These are phyloP conservation scores for Globisporangium nagaii DNA, from an alignment of 352 stramenopile genomes.

Conservation along the genomic window DNA sequence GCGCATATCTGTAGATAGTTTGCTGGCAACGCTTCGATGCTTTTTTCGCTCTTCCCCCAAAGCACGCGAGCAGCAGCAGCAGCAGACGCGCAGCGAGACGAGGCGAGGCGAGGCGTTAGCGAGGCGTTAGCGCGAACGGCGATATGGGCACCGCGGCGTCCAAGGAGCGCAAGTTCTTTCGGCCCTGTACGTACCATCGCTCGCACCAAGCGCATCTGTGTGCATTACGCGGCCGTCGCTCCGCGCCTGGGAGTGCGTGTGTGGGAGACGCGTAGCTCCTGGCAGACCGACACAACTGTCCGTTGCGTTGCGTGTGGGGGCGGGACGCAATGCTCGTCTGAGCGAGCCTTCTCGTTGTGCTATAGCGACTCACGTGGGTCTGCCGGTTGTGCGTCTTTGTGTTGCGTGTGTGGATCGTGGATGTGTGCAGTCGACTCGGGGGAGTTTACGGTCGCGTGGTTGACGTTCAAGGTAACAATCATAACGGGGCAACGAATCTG, in stretches of 20 bases:
- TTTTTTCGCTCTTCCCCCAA: background rate
- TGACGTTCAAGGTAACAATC: conserved; percentile 75
- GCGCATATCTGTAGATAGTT: too few species aligned
- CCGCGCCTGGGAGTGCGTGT: background rate
- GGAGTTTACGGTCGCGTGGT: conserved; percentile 82
- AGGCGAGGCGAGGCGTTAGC: background rate
- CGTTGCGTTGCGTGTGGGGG: background rate
- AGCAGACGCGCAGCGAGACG: too few species aligned
- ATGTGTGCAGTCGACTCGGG: conserved; percentile 46
- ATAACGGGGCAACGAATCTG: too few species aligned
- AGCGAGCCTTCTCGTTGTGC: too few species aligned
- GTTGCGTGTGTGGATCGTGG: background rate
- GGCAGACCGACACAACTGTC: background rate
- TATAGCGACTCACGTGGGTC: background rate
- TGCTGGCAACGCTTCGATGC: conserved; percentile 3
- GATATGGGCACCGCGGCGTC: conserved; percentile 43
- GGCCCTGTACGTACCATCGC: conserved; percentile 56
- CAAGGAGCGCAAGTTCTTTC: conserved; percentile 44
- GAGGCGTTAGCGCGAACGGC: background rate
- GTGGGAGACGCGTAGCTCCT: background rate
- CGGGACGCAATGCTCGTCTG: background rate
- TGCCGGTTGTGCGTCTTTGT: background rate
- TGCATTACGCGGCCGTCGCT: background rate
- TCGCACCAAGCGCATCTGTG: too few species aligned
- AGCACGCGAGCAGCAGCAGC: background rate